These are phyloP conservation scores for Musa troglodytarum DNA, from an alignment of 176 grass and related monocot species.

Conservation along the genomic window DNA sequence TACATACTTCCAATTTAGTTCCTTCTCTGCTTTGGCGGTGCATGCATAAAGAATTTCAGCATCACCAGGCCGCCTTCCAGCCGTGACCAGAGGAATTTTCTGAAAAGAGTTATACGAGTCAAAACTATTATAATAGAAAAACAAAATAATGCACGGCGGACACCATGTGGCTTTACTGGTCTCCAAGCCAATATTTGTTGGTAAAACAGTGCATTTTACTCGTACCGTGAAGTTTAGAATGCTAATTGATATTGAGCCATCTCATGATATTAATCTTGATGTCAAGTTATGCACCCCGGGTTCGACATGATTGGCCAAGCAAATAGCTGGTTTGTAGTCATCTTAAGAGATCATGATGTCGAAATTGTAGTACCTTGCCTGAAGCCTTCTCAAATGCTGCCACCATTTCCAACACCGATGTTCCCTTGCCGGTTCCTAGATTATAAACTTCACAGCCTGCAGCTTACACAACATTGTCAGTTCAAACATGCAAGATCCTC, in stretches of 20 bases:
- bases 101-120: conserved; percentile 13
- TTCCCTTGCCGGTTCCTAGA: conserved; percentile 5
- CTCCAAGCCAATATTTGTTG: background rate
- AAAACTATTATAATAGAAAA: background rate
- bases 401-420: conserved; percentile 12
- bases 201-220: too few relatives aligned
- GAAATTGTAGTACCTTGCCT: background rate
- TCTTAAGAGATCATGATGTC: too few relatives aligned
- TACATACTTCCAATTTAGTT: conserved; percentile 88
- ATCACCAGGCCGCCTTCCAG: conserved; percentile 70
- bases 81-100: conserved; percentile 84
- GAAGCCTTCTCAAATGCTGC: conserved; percentile 7
- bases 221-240: too few relatives aligned
- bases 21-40: conserved; percentile 78
- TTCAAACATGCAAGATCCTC: background rate
- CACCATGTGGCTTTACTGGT: background rate
- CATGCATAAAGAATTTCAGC: conserved; percentile 73
- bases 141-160: background rate
- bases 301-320: background rate
- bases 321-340: too few relatives aligned
- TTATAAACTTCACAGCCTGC: conserved; percentile 24
- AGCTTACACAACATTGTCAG: conserved; percentile 9
- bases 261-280: background rate
- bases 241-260: too few relatives aligned
- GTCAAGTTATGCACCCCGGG: background rate